These are phyloP conservation scores for Diphasiastrum complanatum DNA, from an alignment of 83 land plant species.

Conservation along the genomic window DNA sequence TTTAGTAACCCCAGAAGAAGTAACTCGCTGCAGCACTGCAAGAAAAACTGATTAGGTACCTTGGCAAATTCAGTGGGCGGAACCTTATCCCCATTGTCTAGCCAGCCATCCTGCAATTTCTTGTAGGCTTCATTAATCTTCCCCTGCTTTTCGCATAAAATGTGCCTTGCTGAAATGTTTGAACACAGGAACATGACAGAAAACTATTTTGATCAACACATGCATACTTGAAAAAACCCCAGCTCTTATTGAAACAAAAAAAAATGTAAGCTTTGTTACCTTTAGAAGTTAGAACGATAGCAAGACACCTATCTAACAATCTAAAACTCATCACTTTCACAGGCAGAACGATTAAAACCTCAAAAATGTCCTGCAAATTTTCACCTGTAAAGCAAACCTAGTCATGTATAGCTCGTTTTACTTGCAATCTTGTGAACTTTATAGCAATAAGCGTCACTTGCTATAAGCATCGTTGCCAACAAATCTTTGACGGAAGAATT, in stretches of 20 bases:
- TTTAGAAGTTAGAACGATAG: too few relatives aligned
- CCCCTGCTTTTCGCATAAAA: slow-evolving; percentile 96
- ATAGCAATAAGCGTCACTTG: too few relatives aligned
- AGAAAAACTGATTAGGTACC: too few relatives aligned
- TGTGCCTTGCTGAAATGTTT: slow-evolving; percentile 81
- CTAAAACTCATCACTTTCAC: too few relatives aligned
- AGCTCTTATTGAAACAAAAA: neutral
- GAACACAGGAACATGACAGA: slow-evolving; percentile 12
- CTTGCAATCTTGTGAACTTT: too few relatives aligned
- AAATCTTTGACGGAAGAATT: too few relatives aligned
- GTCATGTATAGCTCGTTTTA: too few relatives aligned
- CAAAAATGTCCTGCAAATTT: too few relatives aligned
- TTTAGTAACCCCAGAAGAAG: neutral
- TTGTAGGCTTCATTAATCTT: slow-evolving; percentile 97
- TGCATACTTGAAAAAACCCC: neutral
- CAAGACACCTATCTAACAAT: too few relatives aligned
- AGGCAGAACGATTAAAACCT: too few relatives aligned
- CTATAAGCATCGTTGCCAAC: too few relatives aligned
- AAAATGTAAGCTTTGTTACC: neutral
- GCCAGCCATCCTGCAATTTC: slow-evolving; percentile 98
- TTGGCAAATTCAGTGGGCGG: slow-evolving; percentile 99
- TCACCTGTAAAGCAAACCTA: too few relatives aligned
- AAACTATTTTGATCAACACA: neutral
- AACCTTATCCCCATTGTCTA: slow-evolving; percentile 93
- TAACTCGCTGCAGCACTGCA: slow-evolving; percentile 3